Base-by-base conservation (phyloP, 148 eudicot species). In the Cornus suecica region DNA sequence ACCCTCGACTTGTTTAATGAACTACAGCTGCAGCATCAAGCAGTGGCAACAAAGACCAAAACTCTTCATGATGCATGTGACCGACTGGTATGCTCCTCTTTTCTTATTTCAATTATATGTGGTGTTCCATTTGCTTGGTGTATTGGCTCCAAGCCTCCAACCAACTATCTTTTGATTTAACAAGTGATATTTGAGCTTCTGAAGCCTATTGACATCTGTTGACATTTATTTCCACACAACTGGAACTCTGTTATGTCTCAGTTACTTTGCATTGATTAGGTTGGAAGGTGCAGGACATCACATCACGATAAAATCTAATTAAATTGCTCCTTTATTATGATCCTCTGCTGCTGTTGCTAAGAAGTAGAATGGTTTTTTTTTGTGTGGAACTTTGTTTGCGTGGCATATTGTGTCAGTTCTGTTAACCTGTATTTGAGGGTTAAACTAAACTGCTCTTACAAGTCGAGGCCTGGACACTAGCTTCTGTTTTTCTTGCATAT, bases 31-130 rank as follows among this genome's bases (percentile, higher is more conserved):
- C 99, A 95, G 78, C 97, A 95, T 87, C 94, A 95, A 80, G 91
- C 94, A 73, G 99, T 95, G 68, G 99, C 94, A 72, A 89, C 91
- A 69, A 95, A 95, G 82, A 95, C 97, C 65, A 92, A 90, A 82
- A 92, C 99, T 48, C 97, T 95, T 72, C 99, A 93, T 73, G 99
- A 92, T 84, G 99, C 99, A 86, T 95, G 99, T 76, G 99, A 95
- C 81, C 87, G 91, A 84, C 78, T 95, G 99, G 99, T 95, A 69
- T 74, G 84, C 26, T 71, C 65, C 48, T 72, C 29, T 71, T 68
- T 68, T 66, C 31, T 80, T 56, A 68, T 65, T 20, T 48, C 74
- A 25, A 69, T 31, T 54, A 37, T 65, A 24, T 60, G 24, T 41
- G 52, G 22, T 68, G 13, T 48, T 62, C 63, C 16, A 28, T 24